Percentiles rank a stretch among this genome's conserved stretches.
These are phyloP conservation scores for Astragalus membranaceus DNA, from an alignment of 306 rosid species.

Conservation along the genomic window DNA sequence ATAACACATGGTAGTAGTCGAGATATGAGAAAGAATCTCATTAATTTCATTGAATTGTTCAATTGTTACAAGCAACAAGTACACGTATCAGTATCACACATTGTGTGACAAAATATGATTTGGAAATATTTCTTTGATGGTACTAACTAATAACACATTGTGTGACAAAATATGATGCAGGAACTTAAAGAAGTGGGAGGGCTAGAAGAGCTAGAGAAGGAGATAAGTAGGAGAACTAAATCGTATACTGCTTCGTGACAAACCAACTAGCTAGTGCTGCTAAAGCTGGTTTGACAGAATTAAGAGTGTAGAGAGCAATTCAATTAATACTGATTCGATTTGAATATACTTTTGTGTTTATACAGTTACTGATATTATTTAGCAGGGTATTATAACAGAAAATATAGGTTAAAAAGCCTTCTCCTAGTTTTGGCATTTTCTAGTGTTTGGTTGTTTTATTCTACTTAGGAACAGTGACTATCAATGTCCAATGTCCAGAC, in stretches of 20 bases:
- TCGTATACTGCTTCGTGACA: conserved; percentile 22
- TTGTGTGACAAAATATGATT: background rate
- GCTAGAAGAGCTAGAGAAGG: conserved; percentile 74
- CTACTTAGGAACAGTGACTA: too few species aligned
- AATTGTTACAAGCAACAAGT: too few species aligned
- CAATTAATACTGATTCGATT: conserved; percentile 4
- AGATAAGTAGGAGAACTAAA: conserved; percentile 54
- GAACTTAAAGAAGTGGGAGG: conserved; percentile 94
- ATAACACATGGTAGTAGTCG: too few species aligned
- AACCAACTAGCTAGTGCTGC: background rate
- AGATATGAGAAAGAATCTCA: too few species aligned
- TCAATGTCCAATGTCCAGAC: too few species aligned
- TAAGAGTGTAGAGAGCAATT: conserved; percentile 15
- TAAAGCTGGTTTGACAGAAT: background rate
- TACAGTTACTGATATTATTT: background rate
- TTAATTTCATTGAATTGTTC: too few species aligned
- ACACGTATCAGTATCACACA: background rate
- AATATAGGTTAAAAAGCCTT: background rate
- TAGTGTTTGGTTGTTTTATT: too few species aligned
- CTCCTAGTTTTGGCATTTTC: too few species aligned
- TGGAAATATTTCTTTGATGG: too few species aligned
- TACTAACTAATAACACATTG: background rate
- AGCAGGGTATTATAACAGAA: background rate
- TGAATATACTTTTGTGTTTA: background rate
- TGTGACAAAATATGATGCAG: conserved; percentile 35